Evolutionary conservation across 2,329 filamentous ascomycete genomes (phyloP), one percentile per base, ranked within the genome.

Genomic region (Phaeoacremonium minimum): DNA sequence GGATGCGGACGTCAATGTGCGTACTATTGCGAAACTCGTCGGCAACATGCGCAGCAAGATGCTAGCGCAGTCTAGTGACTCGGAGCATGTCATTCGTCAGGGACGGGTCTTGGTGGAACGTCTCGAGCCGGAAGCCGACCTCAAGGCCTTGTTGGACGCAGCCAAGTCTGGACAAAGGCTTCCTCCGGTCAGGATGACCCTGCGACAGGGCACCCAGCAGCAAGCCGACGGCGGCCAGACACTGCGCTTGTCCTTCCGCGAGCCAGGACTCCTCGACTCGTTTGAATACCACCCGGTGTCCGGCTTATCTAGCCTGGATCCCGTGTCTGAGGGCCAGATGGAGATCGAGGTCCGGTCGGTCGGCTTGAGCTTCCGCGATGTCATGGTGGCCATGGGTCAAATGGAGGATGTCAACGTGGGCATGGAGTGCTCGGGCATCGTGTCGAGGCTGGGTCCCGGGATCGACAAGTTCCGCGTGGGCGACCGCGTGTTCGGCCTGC

Each of bases 361-460:
- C n/a, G 63, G 61, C 16, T 33, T 66, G 15, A 65, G 63, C 42
- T 64, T 63, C 37, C 45, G 48, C 4, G 64, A 67, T 41, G 53
- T 64, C 12, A 47, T 66, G 30, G 49, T 56, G 3, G 55, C 58
- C 5, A 47, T 49, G 40, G 47, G 46, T 15, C 49, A 53, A 15
- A 40, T 53, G 17, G 42, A 46, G 8, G 37, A 40, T 18, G 38
- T 43, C 22, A 48, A 34, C 6, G 29, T 54, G 41, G 51, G 50
- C 5, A 45, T 51, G 31, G 53, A 56, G 32, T 46, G 45, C n/a
- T 43, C 52, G 3, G 53, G 53, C 1, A 32, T 54, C 2, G 35
- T 56, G 18, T 46, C 34, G 11, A 29, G 38, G 7, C 36, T 37
- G 8, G 41, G 37, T 5, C 30, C 36, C 7, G 48, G 48, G 26